These are phyloP conservation scores for Corniculantispora saksenae DNA, from an alignment of 2,329 filamentous ascomycete species.

Conservation along the genomic window DNA sequence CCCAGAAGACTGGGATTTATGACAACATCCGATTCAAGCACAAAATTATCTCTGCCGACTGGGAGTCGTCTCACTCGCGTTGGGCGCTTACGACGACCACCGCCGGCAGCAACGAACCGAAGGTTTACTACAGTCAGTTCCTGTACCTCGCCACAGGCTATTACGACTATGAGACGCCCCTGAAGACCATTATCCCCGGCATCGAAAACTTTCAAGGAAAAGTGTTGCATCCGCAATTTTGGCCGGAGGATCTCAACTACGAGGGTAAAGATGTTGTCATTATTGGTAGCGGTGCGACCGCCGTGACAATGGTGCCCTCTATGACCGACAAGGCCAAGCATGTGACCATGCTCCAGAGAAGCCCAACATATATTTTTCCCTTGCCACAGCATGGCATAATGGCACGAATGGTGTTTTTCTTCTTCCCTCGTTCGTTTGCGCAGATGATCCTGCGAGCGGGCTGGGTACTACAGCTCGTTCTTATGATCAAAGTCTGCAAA, in stretches of 20 bases:
- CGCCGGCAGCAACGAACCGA: slow-evolving; percentile 14
- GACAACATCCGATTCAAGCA: not conserved
- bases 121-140: slow-evolving; percentile 49
- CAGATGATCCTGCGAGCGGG: slow-evolving; percentile 39
- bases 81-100: not conserved
- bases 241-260: slow-evolving; percentile 70
- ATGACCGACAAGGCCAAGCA: slow-evolving; percentile 60
- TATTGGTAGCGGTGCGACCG: slow-evolving; percentile 79
- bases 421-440: no score
- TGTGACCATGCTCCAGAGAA: no score
- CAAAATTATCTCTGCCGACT: slow-evolving; percentile 1
- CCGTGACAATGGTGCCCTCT: slow-evolving; percentile 73
- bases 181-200: slow-evolving; percentile 64
- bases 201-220: slow-evolving; percentile 66
- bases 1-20: slow-evolving; percentile 49
- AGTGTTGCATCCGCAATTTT: slow-evolving; percentile 72
- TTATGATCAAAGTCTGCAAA: slow-evolving; percentile 46
- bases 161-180: slow-evolving; percentile 68
- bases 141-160: slow-evolving; percentile 65
- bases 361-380: slow-evolving; percentile 37
- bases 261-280: slow-evolving; percentile 67
- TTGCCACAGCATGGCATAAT: not conserved
- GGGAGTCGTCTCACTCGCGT: not conserved
- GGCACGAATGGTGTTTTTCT: slow-evolving; percentile 37
- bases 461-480: slow-evolving; percentile 24